phyloP scores from a whole-genome alignment of 352 stramenopile genomes.

The Chloridella minuta region DNA sequence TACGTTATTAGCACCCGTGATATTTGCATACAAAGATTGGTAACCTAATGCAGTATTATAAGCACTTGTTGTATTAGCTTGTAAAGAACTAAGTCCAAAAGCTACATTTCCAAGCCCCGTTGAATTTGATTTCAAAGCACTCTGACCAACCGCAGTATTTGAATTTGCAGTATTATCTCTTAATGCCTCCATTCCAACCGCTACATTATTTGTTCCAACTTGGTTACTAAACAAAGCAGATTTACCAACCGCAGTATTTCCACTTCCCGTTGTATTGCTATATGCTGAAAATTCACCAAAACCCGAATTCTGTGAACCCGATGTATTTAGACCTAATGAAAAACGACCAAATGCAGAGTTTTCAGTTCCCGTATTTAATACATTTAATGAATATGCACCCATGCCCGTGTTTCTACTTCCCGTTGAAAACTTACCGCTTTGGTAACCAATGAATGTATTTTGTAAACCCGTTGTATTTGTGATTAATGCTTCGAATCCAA shows the following conservation, averaged over 20 bases:
- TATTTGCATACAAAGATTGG: constrained; percentile 7
- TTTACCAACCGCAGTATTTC: not conserved
- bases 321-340: not conserved
- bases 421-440: not conserved
- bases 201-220: not conserved
- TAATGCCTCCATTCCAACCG: constrained; percentile 9
- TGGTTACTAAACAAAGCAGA: not conserved
- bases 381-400: not conserved
- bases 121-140: not conserved
- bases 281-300: not conserved
- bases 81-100: not conserved
- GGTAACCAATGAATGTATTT: not conserved
- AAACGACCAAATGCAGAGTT: not conserved
- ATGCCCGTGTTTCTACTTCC: not conserved
- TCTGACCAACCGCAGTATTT: not conserved
- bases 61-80: not conserved
- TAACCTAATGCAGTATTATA: constrained; percentile 6
- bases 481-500: not conserved
- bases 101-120: not conserved
- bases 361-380: not conserved
- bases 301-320: not conserved
- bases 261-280: constrained; percentile 6
- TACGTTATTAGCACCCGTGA: too few species aligned
- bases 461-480: not conserved
- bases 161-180: constrained; percentile 3